Conservation (phyloP, 2,329 filamentous ascomycete species). For the Paraconiothyrium sp. region DNA sequence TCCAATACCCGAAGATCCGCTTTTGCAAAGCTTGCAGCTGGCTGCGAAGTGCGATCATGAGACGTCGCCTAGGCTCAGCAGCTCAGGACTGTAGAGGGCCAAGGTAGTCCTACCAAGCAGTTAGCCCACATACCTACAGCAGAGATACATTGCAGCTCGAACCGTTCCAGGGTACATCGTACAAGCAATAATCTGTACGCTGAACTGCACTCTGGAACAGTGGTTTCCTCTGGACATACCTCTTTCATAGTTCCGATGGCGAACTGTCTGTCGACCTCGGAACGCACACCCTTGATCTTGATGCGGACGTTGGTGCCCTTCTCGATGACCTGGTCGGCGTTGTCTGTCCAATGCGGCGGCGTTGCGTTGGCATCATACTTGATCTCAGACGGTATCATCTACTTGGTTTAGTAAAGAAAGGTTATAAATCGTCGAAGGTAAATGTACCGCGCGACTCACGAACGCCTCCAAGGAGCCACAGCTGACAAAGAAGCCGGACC, state of each 20-base stretch:
- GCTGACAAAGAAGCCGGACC: constrained; percentile 88
- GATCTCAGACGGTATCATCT: constrained; percentile 92
- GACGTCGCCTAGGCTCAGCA: constrained; percentile 7
- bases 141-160: background rate
- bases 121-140: constrained; percentile 23
- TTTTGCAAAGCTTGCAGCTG: constrained; percentile 4
- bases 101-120: constrained; percentile 49
- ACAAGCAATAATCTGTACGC: background rate
- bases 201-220: background rate
- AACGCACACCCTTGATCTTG: constrained; percentile 92
- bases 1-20: background rate
- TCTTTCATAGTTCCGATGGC: constrained; percentile 98
- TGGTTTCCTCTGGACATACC: constrained; percentile 41
- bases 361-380: constrained; percentile 96
- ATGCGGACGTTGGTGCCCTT: constrained; percentile 92
- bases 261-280: constrained; percentile 94
- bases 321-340: constrained; percentile 92
- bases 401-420: constrained; percentile 35
- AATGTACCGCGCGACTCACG: constrained; percentile 80
- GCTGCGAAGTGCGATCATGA: constrained; percentile 16
- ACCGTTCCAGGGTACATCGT: too few relatives aligned
- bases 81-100: constrained; percentile 45
- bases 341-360: constrained; percentile 95
- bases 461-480: constrained; percentile 82
- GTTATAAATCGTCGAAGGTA: constrained; percentile 13